These are phyloP conservation scores for Sonneratia caseolaris DNA, from an alignment of 345 rosid species.

Conservation along the genomic window DNA sequence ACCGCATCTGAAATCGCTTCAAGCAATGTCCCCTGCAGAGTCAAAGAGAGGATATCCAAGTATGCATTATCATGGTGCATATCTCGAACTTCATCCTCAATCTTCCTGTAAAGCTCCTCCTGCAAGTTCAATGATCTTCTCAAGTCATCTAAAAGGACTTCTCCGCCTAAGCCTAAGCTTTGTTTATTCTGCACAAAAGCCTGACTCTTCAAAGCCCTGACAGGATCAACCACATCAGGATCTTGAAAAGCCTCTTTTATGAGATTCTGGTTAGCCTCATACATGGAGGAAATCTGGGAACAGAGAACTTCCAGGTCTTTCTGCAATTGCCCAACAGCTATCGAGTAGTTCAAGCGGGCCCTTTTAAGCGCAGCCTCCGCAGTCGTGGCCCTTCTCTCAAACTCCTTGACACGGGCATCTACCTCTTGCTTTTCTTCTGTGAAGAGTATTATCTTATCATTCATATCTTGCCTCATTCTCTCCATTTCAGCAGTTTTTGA, in stretches of 20 bases:
- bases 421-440: constrained; percentile 58
- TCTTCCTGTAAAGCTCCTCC: constrained; percentile 65
- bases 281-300: constrained; percentile 81
- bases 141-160: constrained; percentile 60
- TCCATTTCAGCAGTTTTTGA: constrained; percentile 81
- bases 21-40: constrained; percentile 51
- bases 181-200: constrained; percentile 33
- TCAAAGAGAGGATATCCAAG: constrained; percentile 72
- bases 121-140: constrained; percentile 72
- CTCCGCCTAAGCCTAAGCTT: constrained; percentile 45
- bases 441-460: constrained; percentile 50
- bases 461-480: constrained; percentile 46
- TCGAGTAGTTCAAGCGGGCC: constrained; percentile 91
- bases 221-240: constrained; percentile 32
- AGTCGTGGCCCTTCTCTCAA: constrained; percentile 65
- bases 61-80: constrained; percentile 53
- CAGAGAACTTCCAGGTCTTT: constrained; percentile 93
- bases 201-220: constrained; percentile 22
- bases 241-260: constrained; percentile 72
- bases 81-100: constrained; percentile 74
- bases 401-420: constrained; percentile 58
- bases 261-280: constrained; percentile 85
- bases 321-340: constrained; percentile 89
- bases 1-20: constrained; percentile 43
- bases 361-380: constrained; percentile 89